phyloP scores from a whole-genome alignment of 805 yeast genomes.

The Candida ulmi region DNA sequence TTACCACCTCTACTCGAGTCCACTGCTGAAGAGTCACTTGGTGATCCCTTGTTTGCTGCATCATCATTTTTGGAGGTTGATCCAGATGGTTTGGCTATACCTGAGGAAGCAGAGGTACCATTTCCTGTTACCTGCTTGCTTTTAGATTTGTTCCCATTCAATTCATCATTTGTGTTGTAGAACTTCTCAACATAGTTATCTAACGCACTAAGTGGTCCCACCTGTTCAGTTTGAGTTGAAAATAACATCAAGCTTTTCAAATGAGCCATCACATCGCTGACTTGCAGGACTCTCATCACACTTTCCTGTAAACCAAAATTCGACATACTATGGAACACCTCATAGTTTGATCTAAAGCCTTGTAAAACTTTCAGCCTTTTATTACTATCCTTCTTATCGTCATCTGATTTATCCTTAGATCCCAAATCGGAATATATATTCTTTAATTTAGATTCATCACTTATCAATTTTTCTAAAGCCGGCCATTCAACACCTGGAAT shows the following conservation, averaged over 20 bases:
- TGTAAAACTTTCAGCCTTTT: constrained; percentile 19
- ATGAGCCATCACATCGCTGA: constrained; percentile 73
- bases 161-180: constrained; percentile 3
- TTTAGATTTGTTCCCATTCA: constrained; percentile 4
- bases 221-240: constrained; percentile 40
- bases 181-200: constrained; percentile 30
- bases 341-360: constrained; percentile 31
- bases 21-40: constrained; percentile 3
- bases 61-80: neutral
- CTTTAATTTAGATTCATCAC: constrained; percentile 20
- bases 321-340: constrained; percentile 43
- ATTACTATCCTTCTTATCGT: constrained; percentile 4
- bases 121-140: neutral
- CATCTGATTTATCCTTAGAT: neutral
- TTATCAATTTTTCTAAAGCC: constrained; percentile 36
- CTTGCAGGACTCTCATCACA: constrained; percentile 66
- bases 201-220: constrained; percentile 52
- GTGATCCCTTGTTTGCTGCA: neutral
- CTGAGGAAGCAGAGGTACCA: neutral
- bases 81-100: too few relatives aligned
- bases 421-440: constrained; percentile 9
- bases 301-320: constrained; percentile 59
- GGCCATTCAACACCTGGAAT: constrained; percentile 42
- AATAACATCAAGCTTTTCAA: constrained; percentile 59
- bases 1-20: too few relatives aligned